These are phyloP conservation scores for Brettanomyces anomalus DNA, from an alignment of 805 yeast genomes.

Conservation along the genomic window DNA sequence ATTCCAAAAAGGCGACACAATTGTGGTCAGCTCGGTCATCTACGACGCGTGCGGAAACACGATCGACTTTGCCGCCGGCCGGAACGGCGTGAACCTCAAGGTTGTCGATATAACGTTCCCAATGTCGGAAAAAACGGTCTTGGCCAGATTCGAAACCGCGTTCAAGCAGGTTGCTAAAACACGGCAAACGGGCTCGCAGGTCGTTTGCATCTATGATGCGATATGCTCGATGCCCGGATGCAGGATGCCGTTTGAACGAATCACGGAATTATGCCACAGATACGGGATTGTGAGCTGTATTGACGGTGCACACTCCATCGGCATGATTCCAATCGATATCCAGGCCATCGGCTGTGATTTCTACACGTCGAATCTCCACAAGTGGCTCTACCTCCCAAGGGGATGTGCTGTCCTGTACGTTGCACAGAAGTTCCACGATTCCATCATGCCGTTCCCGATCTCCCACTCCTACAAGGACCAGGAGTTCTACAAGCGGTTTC, in stretches of 20 bases:
- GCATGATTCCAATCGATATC: conserved; percentile 38
- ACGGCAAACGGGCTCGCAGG: conserved; percentile 14
- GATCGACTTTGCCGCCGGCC: conserved; percentile 30
- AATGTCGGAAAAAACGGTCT: conserved; percentile 31
- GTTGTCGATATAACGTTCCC: conserved; percentile 36
- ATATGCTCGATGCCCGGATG: conserved; percentile 60
- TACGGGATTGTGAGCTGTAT: conserved; percentile 44
- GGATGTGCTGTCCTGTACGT: conserved; percentile 54
- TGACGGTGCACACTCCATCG: conserved; percentile 70
- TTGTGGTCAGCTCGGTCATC: conserved; percentile 39
- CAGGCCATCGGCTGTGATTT: conserved; percentile 46
- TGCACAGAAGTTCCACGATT: conserved; percentile 37
- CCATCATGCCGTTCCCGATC: conserved; percentile 49
- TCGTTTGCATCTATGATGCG: conserved; percentile 46
- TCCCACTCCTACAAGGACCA: conserved; percentile 37
- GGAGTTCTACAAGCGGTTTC: conserved; percentile 37
- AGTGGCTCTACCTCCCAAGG: conserved; percentile 56
- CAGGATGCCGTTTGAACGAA: conserved; percentile 42
- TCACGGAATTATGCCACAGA: conserved; percentile 37
- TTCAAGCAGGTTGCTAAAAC: conserved; percentile 4
- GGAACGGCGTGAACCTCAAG: conserved; percentile 27
- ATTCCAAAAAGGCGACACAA: conserved; percentile 40
- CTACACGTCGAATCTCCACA: conserved; percentile 54
- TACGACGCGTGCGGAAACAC: conserved; percentile 51
- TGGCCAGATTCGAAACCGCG: conserved; percentile 24